phyloP scores from a whole-genome alignment of 352 stramenopile species.

The Elongisporangium undulatum region DNA sequence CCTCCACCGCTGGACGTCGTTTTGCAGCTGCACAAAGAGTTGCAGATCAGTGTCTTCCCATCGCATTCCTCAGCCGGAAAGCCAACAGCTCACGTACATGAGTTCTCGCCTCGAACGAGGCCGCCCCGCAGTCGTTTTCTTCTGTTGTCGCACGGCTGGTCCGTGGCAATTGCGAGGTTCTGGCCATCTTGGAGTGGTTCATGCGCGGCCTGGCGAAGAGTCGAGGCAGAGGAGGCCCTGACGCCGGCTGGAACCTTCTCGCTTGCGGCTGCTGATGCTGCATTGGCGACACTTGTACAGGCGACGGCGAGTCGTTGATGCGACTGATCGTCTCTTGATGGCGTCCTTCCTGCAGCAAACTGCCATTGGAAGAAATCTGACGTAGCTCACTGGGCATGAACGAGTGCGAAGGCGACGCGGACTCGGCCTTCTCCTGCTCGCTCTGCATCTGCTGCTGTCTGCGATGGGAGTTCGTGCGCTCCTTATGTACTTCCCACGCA shows the following conservation, averaged over 20 bases:
- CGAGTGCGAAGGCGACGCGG: neutral
- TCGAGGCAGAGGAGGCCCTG: conserved; percentile 6
- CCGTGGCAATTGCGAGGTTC: neutral
- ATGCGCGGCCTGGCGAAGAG: neutral
- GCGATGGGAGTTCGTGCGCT: conserved; percentile 74
- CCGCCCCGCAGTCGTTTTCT: conserved; percentile 6
- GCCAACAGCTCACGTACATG: conserved; percentile 14
- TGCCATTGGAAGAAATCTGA: neutral
- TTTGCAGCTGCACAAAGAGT: conserved; percentile 20
- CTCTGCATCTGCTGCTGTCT: conserved; percentile 48
- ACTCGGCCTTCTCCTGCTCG: conserved; percentile 19
- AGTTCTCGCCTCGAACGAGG: conserved; percentile 17
- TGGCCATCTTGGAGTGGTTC: neutral
- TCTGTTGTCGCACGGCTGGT: neutral
- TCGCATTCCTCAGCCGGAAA: conserved; percentile 5
- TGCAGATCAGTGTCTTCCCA: conserved; percentile 8
- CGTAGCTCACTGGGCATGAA: neutral
- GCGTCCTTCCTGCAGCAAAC: conserved; percentile 1
- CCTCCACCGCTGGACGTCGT: conserved; percentile 41
- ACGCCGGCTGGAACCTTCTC: conserved; percentile 7
- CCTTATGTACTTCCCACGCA: conserved; percentile 80
- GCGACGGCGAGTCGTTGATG: neutral
- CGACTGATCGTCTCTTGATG: neutral
- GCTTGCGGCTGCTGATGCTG: conserved; percentile 1
- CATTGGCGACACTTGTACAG: neutral